These are phyloP conservation scores for Aspergillus tubingensis DNA, from an alignment of 2,329 filamentous ascomycete species.

Conservation along the genomic window DNA sequence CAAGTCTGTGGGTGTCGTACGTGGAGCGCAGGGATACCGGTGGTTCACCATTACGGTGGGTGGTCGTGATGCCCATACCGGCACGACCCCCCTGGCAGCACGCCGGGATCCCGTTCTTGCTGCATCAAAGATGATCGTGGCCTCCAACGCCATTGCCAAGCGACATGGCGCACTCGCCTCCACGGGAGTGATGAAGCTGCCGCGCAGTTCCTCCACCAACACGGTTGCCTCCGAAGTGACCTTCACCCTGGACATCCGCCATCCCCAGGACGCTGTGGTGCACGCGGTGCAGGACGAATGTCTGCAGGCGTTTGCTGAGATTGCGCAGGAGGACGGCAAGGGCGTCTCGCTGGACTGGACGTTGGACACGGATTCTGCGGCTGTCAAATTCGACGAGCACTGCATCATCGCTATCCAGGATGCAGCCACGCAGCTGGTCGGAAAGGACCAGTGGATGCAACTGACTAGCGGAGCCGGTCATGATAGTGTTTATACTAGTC, in stretches of 20 bases:
- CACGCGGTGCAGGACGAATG: conserved; percentile 57
- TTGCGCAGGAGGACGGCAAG: conserved; percentile 58
- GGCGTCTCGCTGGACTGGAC: conserved; percentile 55
- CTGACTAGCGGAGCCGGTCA: conserved; percentile 63
- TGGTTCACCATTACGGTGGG: conserved; percentile 66
- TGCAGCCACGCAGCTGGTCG: conserved; percentile 57
- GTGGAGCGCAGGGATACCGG: conserved; percentile 68
- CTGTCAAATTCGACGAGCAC: conserved; percentile 62
- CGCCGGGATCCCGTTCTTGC: conserved; percentile 66
- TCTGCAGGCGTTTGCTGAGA: conserved; percentile 54
- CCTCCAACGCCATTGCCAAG: conserved; percentile 62
- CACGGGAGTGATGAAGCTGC: conserved; percentile 65
- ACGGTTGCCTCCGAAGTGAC: conserved; percentile 65
- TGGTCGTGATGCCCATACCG: conserved; percentile 69
- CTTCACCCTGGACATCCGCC: conserved; percentile 68
- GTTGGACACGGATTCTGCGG: conserved; percentile 59
- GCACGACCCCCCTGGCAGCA: conserved; percentile 65
- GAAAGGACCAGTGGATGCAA: conserved; percentile 46
- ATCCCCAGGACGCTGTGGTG: conserved; percentile 57
- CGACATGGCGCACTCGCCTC: conserved; percentile 60
- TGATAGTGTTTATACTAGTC: conserved; percentile 60
- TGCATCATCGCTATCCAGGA: conserved; percentile 63
- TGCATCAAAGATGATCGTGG: conserved; percentile 64
- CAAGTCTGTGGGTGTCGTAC: conserved; percentile 65
- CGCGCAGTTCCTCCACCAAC: conserved; percentile 64